Conservation (phyloP, 2,329 filamentous ascomycete genomes). For the Moelleriella libera region DNA sequence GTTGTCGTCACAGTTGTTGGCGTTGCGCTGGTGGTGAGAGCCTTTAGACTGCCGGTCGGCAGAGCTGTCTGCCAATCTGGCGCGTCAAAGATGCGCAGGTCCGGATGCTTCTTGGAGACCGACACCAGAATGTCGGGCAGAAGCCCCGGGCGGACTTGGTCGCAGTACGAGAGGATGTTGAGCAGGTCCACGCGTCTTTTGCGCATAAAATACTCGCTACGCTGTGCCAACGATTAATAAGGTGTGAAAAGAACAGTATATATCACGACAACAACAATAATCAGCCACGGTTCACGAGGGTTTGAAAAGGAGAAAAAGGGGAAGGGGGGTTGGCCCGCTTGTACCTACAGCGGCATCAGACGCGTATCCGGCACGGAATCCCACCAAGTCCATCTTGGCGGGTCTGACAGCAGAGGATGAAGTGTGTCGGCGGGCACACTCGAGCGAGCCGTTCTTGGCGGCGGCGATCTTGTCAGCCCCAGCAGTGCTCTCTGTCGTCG, state of each 20-base stretch:
- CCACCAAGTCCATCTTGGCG: constrained; percentile 21
- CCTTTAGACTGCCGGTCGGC: no score
- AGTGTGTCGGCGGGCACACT: constrained; percentile 15
- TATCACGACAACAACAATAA: no score
- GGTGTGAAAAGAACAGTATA: no score
- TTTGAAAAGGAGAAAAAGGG: neutral
- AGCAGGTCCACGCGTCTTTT: constrained; percentile 23
- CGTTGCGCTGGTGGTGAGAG: no score
- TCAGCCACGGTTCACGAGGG: neutral
- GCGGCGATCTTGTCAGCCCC: neutral
- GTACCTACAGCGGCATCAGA: constrained; percentile 18
- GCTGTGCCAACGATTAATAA: constrained; percentile 10
- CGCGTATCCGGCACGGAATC: constrained; percentile 21
- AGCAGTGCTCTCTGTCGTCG: neutral
- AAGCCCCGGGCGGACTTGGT: constrained; percentile 25
- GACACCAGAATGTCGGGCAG: constrained; percentile 26
- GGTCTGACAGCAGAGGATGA: constrained; percentile 17
- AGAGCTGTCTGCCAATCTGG: constrained; percentile 22
- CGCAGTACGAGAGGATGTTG: constrained; percentile 24
- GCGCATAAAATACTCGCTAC: constrained; percentile 22
- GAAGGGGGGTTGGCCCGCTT: neutral
- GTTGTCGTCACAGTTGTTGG: no score
- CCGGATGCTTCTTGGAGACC: constrained; percentile 25
- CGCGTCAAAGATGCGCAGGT: constrained; percentile 26
- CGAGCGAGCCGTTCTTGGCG: constrained; percentile 7